phyloP scores from a whole-genome alignment of 139 green algal genomes.

The Protoeuglena noctilucae region DNA sequence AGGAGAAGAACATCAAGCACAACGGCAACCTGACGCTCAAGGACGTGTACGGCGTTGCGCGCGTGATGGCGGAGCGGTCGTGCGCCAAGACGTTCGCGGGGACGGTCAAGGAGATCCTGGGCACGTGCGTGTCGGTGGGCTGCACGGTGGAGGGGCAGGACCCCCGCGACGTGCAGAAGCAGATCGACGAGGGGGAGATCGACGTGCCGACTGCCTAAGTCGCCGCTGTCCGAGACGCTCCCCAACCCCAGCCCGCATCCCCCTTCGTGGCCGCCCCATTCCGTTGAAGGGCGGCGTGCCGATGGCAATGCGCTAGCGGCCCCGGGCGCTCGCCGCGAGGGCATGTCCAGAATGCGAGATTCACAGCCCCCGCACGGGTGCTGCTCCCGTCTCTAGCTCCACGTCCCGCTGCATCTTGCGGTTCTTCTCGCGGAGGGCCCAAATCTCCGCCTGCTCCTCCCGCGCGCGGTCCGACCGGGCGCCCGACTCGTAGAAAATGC shows the following conservation, averaged over 20 bases:
- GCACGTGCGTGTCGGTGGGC: conserved; percentile 84
- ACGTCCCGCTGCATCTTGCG: too few relatives aligned
- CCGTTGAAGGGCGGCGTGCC: neutral
- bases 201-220: conserved; percentile 48
- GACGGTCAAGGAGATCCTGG: conserved; percentile 97
- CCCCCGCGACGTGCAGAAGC: conserved; percentile 71
- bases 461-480: neutral
- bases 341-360: neutral
- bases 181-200: conserved; percentile 70
- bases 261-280: neutral
- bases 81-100: conserved; percentile 75
- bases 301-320: neutral
- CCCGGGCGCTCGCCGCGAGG: neutral
- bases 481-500: neutral
- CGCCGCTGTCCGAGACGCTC: neutral
- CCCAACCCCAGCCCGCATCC: neutral
- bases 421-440: neutral
- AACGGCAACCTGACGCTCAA: conserved; percentile 84
- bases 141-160: conserved; percentile 93
- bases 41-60: conserved; percentile 88
- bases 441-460: neutral
- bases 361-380: neutral
- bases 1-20: conserved; percentile 99
- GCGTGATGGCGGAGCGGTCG: conserved; percentile 80
- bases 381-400: neutral